phyloP scores from a whole-genome alignment of 1,139 yeast species.

The Martiniozyma asiatica region DNA sequence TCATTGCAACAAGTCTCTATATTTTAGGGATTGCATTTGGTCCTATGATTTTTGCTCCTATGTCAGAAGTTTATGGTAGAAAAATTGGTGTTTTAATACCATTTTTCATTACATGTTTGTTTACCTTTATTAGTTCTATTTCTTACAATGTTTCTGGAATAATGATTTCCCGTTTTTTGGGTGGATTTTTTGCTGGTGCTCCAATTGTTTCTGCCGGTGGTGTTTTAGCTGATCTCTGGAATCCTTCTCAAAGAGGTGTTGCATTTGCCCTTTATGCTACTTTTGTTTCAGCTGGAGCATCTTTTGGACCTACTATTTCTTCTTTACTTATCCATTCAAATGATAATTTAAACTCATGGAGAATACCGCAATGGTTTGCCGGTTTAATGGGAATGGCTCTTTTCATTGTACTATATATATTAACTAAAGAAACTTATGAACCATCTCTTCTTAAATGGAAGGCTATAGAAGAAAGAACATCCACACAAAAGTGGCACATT shows the following conservation, averaged over 20 bases:
- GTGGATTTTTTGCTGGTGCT: constrained; percentile 47
- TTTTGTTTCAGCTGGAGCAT: constrained; percentile 48
- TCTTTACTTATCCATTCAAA: constrained; percentile 31
- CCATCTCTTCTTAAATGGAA: no score
- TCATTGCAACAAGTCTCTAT: no score
- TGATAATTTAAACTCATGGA: constrained; percentile 22
- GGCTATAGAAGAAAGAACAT: no score
- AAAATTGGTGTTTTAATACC: no score
- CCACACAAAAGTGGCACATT: no score
- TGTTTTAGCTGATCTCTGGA: constrained; percentile 40
- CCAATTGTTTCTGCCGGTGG: constrained; percentile 52
- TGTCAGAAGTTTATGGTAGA: no score
- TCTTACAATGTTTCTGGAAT: constrained; percentile 40
- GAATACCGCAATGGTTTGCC: no score
- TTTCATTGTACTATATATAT: no score
- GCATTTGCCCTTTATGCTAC: constrained; percentile 36
- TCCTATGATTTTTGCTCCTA: no score
- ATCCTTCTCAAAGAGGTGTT: constrained; percentile 20
- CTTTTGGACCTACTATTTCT: constrained; percentile 53
- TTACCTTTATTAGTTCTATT: constrained; percentile 52
- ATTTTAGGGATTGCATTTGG: no score
- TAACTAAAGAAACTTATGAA: no score
- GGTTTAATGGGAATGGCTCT: no score
- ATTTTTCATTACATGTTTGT: constrained; percentile 40
- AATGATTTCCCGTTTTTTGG: constrained; percentile 39